Base-by-base conservation (phyloP, 2,329 filamentous ascomycete genomes). In the Fusarium zealandicum region DNA sequence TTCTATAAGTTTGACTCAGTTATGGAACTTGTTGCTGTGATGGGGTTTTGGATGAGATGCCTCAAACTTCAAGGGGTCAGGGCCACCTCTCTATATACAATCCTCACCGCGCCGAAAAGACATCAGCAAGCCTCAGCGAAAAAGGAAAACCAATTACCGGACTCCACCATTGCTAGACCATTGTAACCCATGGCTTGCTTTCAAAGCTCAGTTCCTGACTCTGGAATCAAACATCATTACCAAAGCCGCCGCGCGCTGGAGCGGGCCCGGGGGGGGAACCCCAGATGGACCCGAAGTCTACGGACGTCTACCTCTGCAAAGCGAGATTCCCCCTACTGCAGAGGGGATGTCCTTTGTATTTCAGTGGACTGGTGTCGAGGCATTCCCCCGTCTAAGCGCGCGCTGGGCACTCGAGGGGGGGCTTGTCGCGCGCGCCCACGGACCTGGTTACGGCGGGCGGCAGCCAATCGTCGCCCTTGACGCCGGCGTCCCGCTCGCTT, bases 371-470 rank as follows among this genome's bases (percentile, higher is more conserved):
- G 27, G 22, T 48, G 13, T 27, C 10, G 11, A 9, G 10, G 14
- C 14, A 48, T 49, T 41, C 28, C 30, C 35, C 45, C 45, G 45
- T 11, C 13, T 49, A 41, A 35, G 28, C 45, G 45, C 45, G 45
- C 45, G 45, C 36, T 49, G 45, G 45, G 31, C 13, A 25, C 11
- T 20, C 6, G 12, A 20, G 9, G 16, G 17, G 9, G 16, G 17
- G 31, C 22, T 27, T 35, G 12, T 18, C 14, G 28, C 31, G 42
- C 20, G 42, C 20, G 33, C 28, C 13, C 10, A n/a, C 5, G 27
- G 27, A 30, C 20, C 20, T 25, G 28, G 12, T n/a, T n/a, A 31
- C 16, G 25, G 25, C 10, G 25, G 32, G 33, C 12, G 16, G 5
- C 11, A 28, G 5, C 44, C 44, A 47, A 47, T 47, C 35, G 32